Conservation (phyloP, 768 basidiomycete species). For the Glaciozyma antarctica region DNA sequence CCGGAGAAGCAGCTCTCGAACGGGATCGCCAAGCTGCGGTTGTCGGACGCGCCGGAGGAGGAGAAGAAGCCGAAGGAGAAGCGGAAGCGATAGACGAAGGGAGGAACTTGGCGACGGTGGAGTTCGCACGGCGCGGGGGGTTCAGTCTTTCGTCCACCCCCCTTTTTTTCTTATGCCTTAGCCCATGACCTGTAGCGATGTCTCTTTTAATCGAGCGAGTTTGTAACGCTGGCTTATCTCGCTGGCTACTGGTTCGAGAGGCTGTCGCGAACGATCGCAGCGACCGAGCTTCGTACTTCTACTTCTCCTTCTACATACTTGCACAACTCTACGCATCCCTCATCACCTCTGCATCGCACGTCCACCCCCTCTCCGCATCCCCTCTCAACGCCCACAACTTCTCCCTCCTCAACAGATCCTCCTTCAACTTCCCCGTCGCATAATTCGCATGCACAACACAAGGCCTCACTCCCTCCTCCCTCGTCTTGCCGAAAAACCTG, state of each 20-base stretch:
- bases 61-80: neutral
- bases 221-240: too few species aligned
- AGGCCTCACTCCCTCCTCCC: conserved; percentile 20
- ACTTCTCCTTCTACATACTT: too few species aligned
- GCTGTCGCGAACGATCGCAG: too few species aligned
- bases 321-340: neutral
- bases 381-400: conserved; percentile 28
- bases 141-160: too few species aligned
- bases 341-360: conserved; percentile 21
- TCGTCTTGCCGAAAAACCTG: conserved; percentile 24
- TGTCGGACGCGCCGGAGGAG: neutral
- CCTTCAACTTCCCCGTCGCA: conserved; percentile 25
- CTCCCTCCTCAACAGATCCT: conserved; percentile 16
- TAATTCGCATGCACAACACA: conserved; percentile 34
- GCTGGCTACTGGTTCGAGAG: too few species aligned
- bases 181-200: too few species aligned
- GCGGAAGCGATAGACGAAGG: too few species aligned
- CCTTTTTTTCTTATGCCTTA: too few species aligned
- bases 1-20: neutral
- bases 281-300: too few species aligned
- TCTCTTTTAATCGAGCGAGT: too few species aligned
- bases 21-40: neutral
- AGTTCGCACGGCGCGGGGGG: too few species aligned
- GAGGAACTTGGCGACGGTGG: too few species aligned
- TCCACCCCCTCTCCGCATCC: conserved; percentile 8